These are phyloP conservation scores for Verticillium tricorpus DNA, from an alignment of 2,329 filamentous ascomycete genomes.

Conservation along the genomic window DNA sequence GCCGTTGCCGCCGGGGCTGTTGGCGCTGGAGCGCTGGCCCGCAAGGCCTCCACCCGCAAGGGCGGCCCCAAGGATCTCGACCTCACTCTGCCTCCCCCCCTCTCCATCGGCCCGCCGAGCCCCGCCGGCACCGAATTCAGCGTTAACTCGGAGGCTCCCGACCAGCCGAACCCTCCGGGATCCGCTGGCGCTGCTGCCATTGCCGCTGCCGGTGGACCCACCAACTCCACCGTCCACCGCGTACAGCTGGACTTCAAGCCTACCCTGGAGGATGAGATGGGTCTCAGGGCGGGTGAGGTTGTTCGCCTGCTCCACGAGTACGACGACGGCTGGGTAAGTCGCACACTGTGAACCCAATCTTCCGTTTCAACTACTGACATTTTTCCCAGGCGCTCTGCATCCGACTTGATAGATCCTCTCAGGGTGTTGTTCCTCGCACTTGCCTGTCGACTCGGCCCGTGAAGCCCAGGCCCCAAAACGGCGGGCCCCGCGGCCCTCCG, in stretches of 20 bases:
- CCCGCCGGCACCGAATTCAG: constrained; percentile 62
- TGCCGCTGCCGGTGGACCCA: constrained; percentile 56
- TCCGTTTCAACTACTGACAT: constrained; percentile 22
- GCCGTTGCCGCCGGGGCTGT: constrained; percentile 27
- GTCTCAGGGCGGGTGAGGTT: constrained; percentile 73
- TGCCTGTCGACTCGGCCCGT: constrained; percentile 90
- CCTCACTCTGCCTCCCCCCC: constrained; percentile 41
- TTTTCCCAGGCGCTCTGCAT: constrained; percentile 73
- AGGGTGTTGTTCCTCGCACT: constrained; percentile 90
- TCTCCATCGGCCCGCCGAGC: constrained; percentile 43
- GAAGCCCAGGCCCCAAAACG: constrained; percentile 66
- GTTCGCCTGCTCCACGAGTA: constrained; percentile 92
- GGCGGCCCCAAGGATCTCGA: constrained; percentile 47
- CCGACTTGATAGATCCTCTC: constrained; percentile 81
- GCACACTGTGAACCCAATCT: neutral
- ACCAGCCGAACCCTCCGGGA: constrained; percentile 33
- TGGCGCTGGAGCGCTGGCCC: constrained; percentile 33
- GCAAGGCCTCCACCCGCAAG: constrained; percentile 54
- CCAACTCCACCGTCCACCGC: constrained; percentile 69
- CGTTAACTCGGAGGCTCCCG: constrained; percentile 47
- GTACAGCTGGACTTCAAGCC: constrained; percentile 93
- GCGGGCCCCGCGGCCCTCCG: constrained; percentile 10
- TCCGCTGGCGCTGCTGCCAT: constrained; percentile 55
- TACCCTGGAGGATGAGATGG: constrained; percentile 87
- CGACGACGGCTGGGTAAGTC: constrained; percentile 93